Base-by-base conservation (phyloP, 768 basidiomycete species). In the Lactarius vividus region DNA sequence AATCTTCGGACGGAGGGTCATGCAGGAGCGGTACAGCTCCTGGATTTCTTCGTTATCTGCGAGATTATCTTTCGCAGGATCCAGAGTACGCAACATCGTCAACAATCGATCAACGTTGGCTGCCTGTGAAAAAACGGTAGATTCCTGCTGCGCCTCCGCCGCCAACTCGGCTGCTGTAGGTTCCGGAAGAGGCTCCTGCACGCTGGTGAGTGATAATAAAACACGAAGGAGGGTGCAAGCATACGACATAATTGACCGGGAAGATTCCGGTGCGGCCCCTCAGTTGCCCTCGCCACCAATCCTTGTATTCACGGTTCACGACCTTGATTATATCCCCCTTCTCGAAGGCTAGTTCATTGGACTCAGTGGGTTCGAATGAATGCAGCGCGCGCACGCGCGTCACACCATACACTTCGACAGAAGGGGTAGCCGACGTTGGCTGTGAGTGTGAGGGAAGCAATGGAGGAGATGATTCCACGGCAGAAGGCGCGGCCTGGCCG, bases 221-320 rank as follows among this genome's bases (percentile, higher is more conserved):
- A 58, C 39, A 42, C 58, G 35, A 44, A 37, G 39, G n/a, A 39
- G 39, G 10, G 23, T 10, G 20, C 4, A 66, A 42, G 83, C 88
- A 8, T 71, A 92, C 93, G 71, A 98, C 94, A 78, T 98, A 97
- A 75, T 96, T 97, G 23, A 96, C 93, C 0, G 96, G 96, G 76
- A 98, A 98, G 56, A 98, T 98, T 53, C 94, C 94, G 3, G 94
- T 94, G 64, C 91, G 80, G 0, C 93, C 95, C 72, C 87, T 91
- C 54, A 96, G 76, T 71, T 97, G 94, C 0, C 96, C 96, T 28
- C 93, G 79, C 94, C 95, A 98, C 96, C 96, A 98, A 74, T 97
- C 94, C 71, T 92, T 90, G 76, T 96, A 96, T 28, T 89, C 90
- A 29, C 94, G 85, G 74, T 97, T 94, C 28, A 98, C 88, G 16